Base-by-base conservation (phyloP, 768 basidiomycete species). In the Mycena galopus region DNA sequence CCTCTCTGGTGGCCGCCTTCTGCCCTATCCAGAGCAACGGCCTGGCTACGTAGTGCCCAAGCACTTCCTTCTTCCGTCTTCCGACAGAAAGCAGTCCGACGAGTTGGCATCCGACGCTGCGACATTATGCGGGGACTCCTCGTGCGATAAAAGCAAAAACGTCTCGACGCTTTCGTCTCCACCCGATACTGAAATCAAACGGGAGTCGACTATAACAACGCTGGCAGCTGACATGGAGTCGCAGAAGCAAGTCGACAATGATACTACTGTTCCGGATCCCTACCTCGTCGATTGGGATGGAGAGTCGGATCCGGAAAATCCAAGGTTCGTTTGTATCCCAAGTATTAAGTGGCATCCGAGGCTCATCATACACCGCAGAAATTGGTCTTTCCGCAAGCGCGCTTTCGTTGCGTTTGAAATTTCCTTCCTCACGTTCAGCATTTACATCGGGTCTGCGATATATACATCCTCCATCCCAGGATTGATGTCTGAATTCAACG, bases 361-460 rank as follows among this genome's bases (percentile, higher is more conserved):
- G 27, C 61, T 72, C 9, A 75, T 67, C 39, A 39, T 69, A 50
- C n/a, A n/a, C n/a, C 12, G 29, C 57, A 78, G 76, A 42, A 80
- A 83, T 67, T 83, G 82, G 82, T 81, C 80, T 7, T 72, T 76
- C 30, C 5, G 58, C 21, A 83, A 77, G 51, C 76, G 79, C 56
- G 67, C 76, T 33, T 80, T 82, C 62, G 79, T 82, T 16, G 78
- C 80, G n/a, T 80, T 78, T 57, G 76, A 78, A 50, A 80, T 82
- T 11, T 81, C 79, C 57, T 71, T 82, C 39, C 66, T 83, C 59
- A 82, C 82, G 9, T 79, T 82, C 68, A 74, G 77, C 58, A 76
- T 82, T 21, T 83, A 82, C 72, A 78, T 83, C 65, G 82, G 82
- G 62, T 80, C 82, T 9, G 78, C 78, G 17, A 82, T 83, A 55